These are phyloP conservation scores for Metschnikowia corniflorae DNA, from an alignment of 805 yeast genomes.

Conservation along the genomic window DNA sequence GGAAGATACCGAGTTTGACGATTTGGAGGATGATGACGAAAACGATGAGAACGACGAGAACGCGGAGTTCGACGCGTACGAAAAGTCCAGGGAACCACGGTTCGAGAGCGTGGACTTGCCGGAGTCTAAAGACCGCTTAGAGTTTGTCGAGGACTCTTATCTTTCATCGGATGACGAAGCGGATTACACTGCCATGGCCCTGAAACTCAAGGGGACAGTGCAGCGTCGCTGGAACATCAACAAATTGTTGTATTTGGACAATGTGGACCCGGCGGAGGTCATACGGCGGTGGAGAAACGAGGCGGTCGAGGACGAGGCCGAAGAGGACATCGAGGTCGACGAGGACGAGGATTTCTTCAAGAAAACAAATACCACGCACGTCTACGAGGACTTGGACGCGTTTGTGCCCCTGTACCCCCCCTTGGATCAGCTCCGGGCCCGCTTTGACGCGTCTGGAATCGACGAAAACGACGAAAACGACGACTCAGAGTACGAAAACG, in stretches of 20 bases:
- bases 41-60: conserved; percentile 36
- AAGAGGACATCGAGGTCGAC: conserved; percentile 37
- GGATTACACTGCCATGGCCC: conserved; percentile 51
- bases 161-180: conserved; percentile 40
- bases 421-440: conserved; percentile 42
- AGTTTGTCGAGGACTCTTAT: conserved; percentile 46
- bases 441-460: conserved; percentile 38
- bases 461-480: conserved; percentile 17
- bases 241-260: conserved; percentile 74
- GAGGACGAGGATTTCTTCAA: conserved; percentile 47
- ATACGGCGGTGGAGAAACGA: conserved; percentile 67
- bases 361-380: conserved; percentile 36
- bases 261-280: conserved; percentile 70
- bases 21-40: conserved; percentile 39
- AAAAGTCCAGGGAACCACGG: conserved; percentile 22
- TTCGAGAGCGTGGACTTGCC: conserved; percentile 47
- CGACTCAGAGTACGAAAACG: conserved; percentile 40
- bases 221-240: conserved; percentile 72
- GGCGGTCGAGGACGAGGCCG: conserved; percentile 40
- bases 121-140: conserved; percentile 31
- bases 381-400: conserved; percentile 35
- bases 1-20: conserved; percentile 44
- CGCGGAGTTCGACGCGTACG: conserved; percentile 31
- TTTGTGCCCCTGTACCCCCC: conserved; percentile 35
- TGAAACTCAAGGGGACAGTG: conserved; percentile 52